These are phyloP conservation scores for Apiosordaria backusii DNA, from an alignment of 495 filamentous ascomycete species.

Conservation along the genomic window DNA sequence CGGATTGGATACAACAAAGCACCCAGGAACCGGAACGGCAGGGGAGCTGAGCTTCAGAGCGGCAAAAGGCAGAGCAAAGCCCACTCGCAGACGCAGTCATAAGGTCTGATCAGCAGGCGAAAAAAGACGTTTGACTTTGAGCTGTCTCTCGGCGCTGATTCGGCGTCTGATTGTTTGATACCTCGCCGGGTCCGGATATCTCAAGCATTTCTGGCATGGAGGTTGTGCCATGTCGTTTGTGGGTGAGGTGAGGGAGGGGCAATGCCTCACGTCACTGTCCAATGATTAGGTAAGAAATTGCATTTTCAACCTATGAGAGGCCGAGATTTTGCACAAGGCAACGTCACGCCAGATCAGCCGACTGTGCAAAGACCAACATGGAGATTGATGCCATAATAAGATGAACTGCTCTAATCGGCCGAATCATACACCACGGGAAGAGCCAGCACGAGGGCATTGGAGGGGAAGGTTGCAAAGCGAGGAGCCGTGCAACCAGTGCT, in stretches of 20 bases:
- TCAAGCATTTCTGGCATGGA: neutral
- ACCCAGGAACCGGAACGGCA: constrained; percentile 5
- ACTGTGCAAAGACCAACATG: neutral
- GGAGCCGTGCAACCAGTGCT: neutral
- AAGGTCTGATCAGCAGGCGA: neutral
- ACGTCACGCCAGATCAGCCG: constrained; percentile 13
- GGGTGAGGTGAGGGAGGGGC: neutral
- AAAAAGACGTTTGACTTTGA: neutral
- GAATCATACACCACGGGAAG: neutral
- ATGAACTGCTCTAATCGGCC: neutral
- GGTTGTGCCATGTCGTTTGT: neutral
- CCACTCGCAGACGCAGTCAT: neutral
- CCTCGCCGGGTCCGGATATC: neutral
- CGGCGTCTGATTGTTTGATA: neutral
- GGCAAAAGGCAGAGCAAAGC: neutral
- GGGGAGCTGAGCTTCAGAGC: neutral
- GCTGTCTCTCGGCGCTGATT: neutral
- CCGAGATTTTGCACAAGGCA: neutral
- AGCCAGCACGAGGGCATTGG: neutral
- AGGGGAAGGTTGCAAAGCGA: neutral
- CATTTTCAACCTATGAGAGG: neutral
- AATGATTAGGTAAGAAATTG: constrained; percentile 21
- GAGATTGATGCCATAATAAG: constrained; percentile 1
- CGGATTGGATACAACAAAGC: neutral
- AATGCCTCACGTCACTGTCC: neutral